A percentile compares a stretch with the other conserved stretches of the same genome.
phyloP scores from a whole-genome alignment of 2,329 filamentous ascomycete genomes.

The Elsinoe necatrix region DNA sequence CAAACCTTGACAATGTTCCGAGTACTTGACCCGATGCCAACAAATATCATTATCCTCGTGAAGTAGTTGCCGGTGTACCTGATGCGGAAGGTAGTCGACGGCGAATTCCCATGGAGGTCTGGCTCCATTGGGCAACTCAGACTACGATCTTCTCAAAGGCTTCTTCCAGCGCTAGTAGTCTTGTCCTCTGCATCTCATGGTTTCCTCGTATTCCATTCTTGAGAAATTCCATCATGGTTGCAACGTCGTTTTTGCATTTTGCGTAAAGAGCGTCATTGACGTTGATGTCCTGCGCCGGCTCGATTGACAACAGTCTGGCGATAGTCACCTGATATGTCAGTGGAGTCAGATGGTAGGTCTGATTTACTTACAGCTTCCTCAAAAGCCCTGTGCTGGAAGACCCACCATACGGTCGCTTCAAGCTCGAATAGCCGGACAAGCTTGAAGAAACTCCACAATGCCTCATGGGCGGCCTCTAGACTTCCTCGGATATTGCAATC shows the following conservation, averaged over 20 bases:
- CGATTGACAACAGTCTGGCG: constrained; percentile 18
- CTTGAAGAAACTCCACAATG: constrained; percentile 65
- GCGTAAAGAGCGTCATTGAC: constrained; percentile 28
- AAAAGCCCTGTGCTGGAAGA: constrained; percentile 73
- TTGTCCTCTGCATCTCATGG: constrained; percentile 41
- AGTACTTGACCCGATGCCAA: not conserved
- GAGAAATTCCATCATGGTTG: constrained; percentile 38
- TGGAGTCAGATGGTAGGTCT: constrained; percentile 22
- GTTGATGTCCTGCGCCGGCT: constrained; percentile 11
- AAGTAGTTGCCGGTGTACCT: too few species aligned
- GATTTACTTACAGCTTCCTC: constrained; percentile 58
- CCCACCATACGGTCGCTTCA: constrained; percentile 76
- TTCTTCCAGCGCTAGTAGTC: constrained; percentile 38
- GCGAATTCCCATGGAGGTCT: not conserved
- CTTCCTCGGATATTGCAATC: constrained; percentile 56
- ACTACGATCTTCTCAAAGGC: constrained; percentile 32
- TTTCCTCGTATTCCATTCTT: constrained; percentile 34
- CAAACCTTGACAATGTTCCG: not conserved
- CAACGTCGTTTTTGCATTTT: constrained; percentile 37
- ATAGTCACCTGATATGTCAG: constrained; percentile 19
- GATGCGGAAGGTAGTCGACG: not conserved
- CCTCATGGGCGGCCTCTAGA: constrained; percentile 67
- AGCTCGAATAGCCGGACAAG: constrained; percentile 59
- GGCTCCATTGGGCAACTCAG: constrained; percentile 16
- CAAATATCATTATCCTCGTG: not conserved